Conservation (phyloP, 2,329 filamentous ascomycete genomes). For the Epichloe coenophiala region DNA sequence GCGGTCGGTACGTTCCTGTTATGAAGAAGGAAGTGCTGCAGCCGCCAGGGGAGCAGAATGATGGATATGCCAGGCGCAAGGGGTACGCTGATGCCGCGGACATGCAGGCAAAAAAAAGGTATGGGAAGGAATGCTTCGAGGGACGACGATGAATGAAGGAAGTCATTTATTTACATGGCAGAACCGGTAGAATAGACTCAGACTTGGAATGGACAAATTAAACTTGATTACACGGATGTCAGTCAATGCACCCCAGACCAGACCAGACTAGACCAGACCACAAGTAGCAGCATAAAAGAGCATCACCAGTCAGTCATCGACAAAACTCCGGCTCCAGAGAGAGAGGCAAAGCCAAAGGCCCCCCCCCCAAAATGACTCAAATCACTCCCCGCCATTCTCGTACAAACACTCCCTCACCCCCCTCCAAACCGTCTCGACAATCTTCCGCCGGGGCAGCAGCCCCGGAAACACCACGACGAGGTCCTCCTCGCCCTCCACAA, state of each 20-base stretch:
- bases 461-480: slow-evolving; percentile 90
- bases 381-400: slow-evolving; percentile 24
- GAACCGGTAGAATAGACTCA: not conserved
- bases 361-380: too few relatives aligned
- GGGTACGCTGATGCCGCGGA: slow-evolving; percentile 41
- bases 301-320: too few relatives aligned
- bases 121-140: slow-evolving; percentile 17
- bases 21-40: slow-evolving; percentile 36
- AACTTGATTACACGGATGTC: too few relatives aligned
- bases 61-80: slow-evolving; percentile 47
- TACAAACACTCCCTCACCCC: slow-evolving; percentile 73
- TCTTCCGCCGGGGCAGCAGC: slow-evolving; percentile 56
- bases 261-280: too few relatives aligned
- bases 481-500: slow-evolving; percentile 78
- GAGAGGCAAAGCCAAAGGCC: too few relatives aligned
- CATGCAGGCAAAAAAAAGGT: slow-evolving; percentile 22
- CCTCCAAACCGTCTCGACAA: slow-evolving; percentile 84
- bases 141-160: slow-evolving; percentile 11
- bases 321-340: too few relatives aligned
- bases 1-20: slow-evolving; percentile 42
- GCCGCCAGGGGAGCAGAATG: slow-evolving; percentile 40
- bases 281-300: too few relatives aligned
- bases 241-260: too few relatives aligned
- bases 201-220: too few relatives aligned
- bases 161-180: not conserved